Base-by-base conservation (phyloP, 2,329 filamentous ascomycete species). In the Sporothrix pseudoabietina region DNA sequence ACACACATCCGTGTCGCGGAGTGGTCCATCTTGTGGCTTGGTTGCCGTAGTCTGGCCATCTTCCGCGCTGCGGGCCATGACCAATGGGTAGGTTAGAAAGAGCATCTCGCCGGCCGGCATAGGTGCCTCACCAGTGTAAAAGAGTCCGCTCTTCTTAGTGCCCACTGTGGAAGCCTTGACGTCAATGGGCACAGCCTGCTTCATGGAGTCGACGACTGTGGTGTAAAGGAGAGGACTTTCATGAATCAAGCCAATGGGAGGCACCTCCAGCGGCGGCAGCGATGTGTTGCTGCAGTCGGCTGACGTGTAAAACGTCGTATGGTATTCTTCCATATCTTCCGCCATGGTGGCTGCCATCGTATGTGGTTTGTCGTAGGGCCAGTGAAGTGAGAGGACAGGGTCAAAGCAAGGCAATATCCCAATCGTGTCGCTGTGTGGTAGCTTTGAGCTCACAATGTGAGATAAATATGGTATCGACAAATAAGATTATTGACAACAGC, bases 1-100 rank as follows among this genome's bases (percentile, higher is more conserved):
- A 74, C 80, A 81, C 26, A 78, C 68, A 2, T 73, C 65, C 1
- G 55, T 12, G 44, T 75, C 70, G 32, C 52, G 59, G 19, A 57
- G 26, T 32, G 59, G 69, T 19, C 69, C 41, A 2, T 69, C 32
- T 1, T n/a, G 14, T 2, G 55, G 30, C 6, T 22, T 47, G n/a
- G 52, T 10, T 5, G 47, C 19, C 32, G 30, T 39, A 2, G 65
- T 26, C 35, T 69, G 54, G 10, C 7, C 65, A 1, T 69, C 65
- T 2, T 69, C 65, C 4, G 63, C 26, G 35, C 39, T 39, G 47
- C 68, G 72, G 30, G 59, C 72, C 72, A 73, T 73, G 57, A 52
- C 72, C 57, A 66, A 5, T 0, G 72, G 72, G 32, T 68, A 39
- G 14, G 68, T 59, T 19, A 73, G 12, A 16, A 73, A 73, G 16